These are phyloP conservation scores for Lachancea lanzarotensis DNA, from an alignment of 805 yeast genomes.

Conservation along the genomic window DNA sequence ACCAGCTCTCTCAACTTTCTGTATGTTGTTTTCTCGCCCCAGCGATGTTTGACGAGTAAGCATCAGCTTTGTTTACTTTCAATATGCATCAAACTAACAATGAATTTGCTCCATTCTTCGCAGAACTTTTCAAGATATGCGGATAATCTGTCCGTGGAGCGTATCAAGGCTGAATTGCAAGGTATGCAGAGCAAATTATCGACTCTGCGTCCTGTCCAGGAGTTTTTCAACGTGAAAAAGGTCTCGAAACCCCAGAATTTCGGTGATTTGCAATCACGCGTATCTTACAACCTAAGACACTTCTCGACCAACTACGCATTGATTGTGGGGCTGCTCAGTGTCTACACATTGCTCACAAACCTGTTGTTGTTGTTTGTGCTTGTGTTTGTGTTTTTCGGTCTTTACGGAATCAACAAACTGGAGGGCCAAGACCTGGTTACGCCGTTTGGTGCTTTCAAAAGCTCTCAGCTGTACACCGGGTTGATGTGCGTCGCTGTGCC, in stretches of 20 bases:
- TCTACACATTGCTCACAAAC: slow-evolving; percentile 86
- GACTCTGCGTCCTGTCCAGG: slow-evolving; percentile 81
- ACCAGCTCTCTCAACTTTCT: slow-evolving; percentile 7
- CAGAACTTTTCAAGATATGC: slow-evolving; percentile 29
- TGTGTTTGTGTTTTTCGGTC: slow-evolving; percentile 63
- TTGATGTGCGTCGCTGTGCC: slow-evolving; percentile 72
- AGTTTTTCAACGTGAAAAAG: slow-evolving; percentile 86
- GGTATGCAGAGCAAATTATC: slow-evolving; percentile 58
- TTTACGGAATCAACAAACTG: slow-evolving; percentile 69
- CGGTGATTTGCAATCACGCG: slow-evolving; percentile 83
- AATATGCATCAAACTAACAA: not conserved
- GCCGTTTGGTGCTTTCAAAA: slow-evolving; percentile 63
- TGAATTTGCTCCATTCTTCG: not conserved
- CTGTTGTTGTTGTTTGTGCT: slow-evolving; percentile 78
- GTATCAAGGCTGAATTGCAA: slow-evolving; percentile 39
- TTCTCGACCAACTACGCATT: slow-evolving; percentile 81
- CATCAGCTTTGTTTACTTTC: too few species aligned
- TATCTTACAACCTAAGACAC: slow-evolving; percentile 77
- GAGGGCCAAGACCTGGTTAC: slow-evolving; percentile 78
- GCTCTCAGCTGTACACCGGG: slow-evolving; percentile 79
- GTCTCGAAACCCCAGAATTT: slow-evolving; percentile 86
- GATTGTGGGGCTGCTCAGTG: slow-evolving; percentile 61
- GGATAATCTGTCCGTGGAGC: slow-evolving; percentile 28
- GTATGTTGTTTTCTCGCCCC: not conserved
- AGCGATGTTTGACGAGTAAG: too few species aligned